These are phyloP conservation scores for Pyrus hybrid DNA, from an alignment of 331 rosid genomes.

Conservation along the genomic window DNA sequence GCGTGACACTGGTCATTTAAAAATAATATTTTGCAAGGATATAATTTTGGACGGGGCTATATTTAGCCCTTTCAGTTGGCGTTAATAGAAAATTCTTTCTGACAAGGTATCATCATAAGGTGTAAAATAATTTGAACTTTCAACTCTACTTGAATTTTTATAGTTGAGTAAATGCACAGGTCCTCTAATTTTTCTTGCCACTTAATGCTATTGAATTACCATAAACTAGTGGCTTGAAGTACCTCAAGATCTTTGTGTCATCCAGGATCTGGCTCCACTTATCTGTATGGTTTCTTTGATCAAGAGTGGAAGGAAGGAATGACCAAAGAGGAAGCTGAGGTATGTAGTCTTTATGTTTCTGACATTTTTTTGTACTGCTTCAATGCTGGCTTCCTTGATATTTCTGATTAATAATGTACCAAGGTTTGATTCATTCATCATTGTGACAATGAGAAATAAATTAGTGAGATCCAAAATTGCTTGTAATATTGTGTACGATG, in stretches of 20 bases:
- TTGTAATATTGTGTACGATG: background rate
- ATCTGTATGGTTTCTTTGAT: constrained; percentile 85
- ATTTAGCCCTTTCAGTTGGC: no score
- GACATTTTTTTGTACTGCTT: background rate
- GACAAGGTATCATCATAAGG: background rate
- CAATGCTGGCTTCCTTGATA: background rate
- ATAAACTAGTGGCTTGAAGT: background rate
- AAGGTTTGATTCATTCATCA: background rate
- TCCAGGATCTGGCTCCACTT: constrained; percentile 94
- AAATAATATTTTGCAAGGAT: no score
- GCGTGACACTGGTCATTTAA: no score
- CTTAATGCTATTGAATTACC: background rate
- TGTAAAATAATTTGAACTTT: background rate
- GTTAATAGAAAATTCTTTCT: background rate
- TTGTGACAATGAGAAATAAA: background rate
- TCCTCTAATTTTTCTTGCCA: background rate
- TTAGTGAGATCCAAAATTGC: background rate
- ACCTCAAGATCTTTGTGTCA: constrained; percentile 7
- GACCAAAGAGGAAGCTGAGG: constrained; percentile 98
- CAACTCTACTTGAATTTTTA: background rate
- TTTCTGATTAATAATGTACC: background rate
- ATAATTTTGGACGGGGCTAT: no score
- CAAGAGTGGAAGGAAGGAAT: constrained; percentile 96
- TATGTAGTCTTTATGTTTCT: constrained; percentile 14
- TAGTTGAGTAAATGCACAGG: background rate